Evolutionary conservation across 768 basidiomycete genomes (phyloP).

Genomic region (Scleroderma citrinum): DNA sequence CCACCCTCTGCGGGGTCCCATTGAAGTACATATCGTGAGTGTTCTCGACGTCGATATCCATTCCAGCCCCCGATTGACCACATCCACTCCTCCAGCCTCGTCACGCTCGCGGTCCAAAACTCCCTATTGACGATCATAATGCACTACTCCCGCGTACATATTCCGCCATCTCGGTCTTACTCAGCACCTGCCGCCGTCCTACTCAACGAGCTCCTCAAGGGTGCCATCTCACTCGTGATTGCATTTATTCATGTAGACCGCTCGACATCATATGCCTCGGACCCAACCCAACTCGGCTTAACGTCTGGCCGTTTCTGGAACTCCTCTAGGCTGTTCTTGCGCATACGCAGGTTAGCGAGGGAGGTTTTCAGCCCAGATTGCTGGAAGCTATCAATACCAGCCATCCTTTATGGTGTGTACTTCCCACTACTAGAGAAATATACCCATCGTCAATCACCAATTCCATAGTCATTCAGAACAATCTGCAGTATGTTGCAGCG

Average conservation of each 20-base stretch:
- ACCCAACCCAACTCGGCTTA: constrained; percentile 26
- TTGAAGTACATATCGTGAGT: constrained; percentile 79
- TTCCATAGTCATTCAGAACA: constrained; percentile 83
- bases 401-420: constrained; percentile 76
- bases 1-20: constrained; percentile 62
- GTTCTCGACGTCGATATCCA: constrained; percentile 2
- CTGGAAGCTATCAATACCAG: constrained; percentile 96
- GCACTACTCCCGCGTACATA: constrained; percentile 90
- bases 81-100: constrained; percentile 41
- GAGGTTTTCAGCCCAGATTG: constrained; percentile 88
- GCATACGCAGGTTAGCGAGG: constrained; percentile 51
- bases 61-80: neutral
- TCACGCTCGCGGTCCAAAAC: constrained; percentile 90
- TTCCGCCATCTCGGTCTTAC: constrained; percentile 69
- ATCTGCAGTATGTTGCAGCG: constrained; percentile 91
- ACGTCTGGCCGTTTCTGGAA: constrained; percentile 32
- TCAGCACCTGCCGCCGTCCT: constrained; percentile 94
- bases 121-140: constrained; percentile 87
- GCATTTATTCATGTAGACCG: constrained; percentile 64
- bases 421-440: neutral
- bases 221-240: constrained; percentile 77
- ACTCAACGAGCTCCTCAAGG: constrained; percentile 91
- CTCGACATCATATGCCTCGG: constrained; percentile 18
- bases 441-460: constrained; percentile 5
- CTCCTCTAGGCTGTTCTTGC: constrained; percentile 32